Evolutionary conservation across 208 protist species (phyloP), one percentile per base, ranked within the genome.

Genomic region (Trypanosoma boissoni): DNA sequence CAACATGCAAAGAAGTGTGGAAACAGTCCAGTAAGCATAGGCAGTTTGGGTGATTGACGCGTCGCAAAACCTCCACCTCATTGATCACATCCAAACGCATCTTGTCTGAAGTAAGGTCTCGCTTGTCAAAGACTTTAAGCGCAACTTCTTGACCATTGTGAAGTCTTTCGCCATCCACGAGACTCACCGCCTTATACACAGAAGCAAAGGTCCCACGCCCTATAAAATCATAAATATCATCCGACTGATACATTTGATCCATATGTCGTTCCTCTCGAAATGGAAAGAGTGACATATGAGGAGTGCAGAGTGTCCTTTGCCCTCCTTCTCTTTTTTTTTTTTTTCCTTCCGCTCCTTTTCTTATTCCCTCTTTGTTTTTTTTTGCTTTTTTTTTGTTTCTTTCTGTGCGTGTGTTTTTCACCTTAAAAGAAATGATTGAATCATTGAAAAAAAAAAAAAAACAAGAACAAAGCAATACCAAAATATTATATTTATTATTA

Each of bases 201-300:
- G 83, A 77, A 0, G 88, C 88, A 50, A 88, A 92, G 16, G 80
- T 91, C 27, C 88, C 88, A 29, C 87, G 67, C 10, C 85, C 85
- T 20, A 95, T 64, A 39, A 92, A 88, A 67, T 95, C 88, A 53
- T 76, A 86, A 49, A 91, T 88, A 41, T 92, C 80, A 48, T 95
- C 88, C 7, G 58, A 78, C 52, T 79, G 36, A 59, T 92, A 95
- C 44, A 72, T 68, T 36, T 74, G 55, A 32, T 73, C 62, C 16
- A 95, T 81, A 54, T 78, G 74, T 9, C 78, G 60, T 39, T 81
- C 62, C 32, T 64, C 36, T 7, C 68, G 71, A 44, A 95, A 92
- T 2, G 88, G 88, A 48, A 92, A 64, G 26, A 68, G 67, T n/a
- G 73, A 72, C 72, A 79, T 81, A 7, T 16, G 10, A 36, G 2